Evolutionary conservation across 805 yeast species (phyloP), one percentile per base, ranked within the genome.

Genomic region (Starmera amethionina): DNA sequence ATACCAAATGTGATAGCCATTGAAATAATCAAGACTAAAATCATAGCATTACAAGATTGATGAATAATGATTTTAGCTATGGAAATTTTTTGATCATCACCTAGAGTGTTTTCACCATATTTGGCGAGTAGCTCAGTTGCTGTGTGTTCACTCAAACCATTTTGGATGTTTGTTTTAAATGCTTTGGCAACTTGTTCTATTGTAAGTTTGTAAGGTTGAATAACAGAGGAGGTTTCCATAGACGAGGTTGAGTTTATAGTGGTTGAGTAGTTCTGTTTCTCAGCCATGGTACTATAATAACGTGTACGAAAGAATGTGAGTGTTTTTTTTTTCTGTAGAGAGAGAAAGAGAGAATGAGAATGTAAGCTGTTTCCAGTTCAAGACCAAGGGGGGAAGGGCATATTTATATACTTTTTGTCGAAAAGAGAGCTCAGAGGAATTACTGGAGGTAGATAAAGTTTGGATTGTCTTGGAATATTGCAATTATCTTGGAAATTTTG

Each of bases 41-140:
- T 77, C 93, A 82, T 82, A 36, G 93, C 90, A 54, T 82, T 82
- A 57, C 77, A 77, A 2, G 77, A 64, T 50, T 82, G 93, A 46
- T 79, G 81, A 33, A 80, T 62, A 25, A 82, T 45, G 41, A 83
- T 82, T 39, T 63, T 62, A 25, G 69, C 48, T 39, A 76, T 60
- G 8, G 82, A 73, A 40, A 80, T 72, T 19, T 69, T 70, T 32
- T 65, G 65, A 27, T 70, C 82, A 32, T 75, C 79, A 8, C 85
- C 87, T 2, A 83, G 63, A 12, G 66, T 63, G 59, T 82, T 82
- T 11, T 60, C 64, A 13, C 93, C 93, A 51, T 73, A 67, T 32
- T 55, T 45, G 3, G 46, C 46, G 5, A 59, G 39, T 4, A 58
- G 41, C 15, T 45, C 46, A 4, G 45, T 51, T 4, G 70, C 77